phyloP scores from a whole-genome alignment of 1,284 basidiomycete species.

The Boletus semigastroideus region DNA sequence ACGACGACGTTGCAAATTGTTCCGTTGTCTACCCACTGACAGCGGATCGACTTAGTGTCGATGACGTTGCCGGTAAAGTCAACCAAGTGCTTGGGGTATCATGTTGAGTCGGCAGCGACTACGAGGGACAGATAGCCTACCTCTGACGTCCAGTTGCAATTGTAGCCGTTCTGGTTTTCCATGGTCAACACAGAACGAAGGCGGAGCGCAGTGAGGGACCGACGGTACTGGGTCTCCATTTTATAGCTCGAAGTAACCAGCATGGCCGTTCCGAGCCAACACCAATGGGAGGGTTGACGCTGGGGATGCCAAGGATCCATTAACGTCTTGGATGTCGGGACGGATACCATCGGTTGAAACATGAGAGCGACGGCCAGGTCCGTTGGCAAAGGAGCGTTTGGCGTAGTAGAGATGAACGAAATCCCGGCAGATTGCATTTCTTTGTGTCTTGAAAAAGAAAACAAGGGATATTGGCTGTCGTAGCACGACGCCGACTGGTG shows the following conservation, averaged over 20 bases:
- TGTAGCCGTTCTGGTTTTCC: background rate
- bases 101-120: background rate
- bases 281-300: background rate
- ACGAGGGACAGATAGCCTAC: constrained; percentile 1
- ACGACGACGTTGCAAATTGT: background rate
- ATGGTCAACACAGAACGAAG: background rate
- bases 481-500: no score
- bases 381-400: constrained; percentile 9
- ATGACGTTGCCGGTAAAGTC: constrained; percentile 1
- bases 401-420: background rate
- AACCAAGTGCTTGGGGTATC: constrained; percentile 5
- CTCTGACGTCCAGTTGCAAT: background rate
- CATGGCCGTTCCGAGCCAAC: constrained; percentile 3
- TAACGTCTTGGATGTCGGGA: background rate
- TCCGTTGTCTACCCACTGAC: constrained; percentile 8
- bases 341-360: background rate
- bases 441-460: background rate
- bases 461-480: background rate
- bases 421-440: background rate
- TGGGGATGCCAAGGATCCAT: background rate
- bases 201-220: background rate
- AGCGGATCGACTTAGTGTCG: constrained; percentile 1
- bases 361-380: background rate
- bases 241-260: constrained; percentile 11
- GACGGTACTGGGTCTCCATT: background rate